Conservation (phyloP, 441 rosid genomes). For the Aquilaria agallochum region DNA sequence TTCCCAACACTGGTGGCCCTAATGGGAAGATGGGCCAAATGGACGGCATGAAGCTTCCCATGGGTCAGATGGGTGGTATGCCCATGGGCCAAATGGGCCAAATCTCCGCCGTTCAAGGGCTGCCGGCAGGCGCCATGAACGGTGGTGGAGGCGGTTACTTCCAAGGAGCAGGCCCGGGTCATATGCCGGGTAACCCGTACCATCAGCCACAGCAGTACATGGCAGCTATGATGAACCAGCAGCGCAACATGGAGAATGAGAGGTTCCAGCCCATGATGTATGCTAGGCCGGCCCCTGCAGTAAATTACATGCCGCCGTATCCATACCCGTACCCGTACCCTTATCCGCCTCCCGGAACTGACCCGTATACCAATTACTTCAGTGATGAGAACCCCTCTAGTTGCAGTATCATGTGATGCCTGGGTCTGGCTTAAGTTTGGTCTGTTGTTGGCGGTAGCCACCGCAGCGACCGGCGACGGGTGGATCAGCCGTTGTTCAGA, state of each 20-base stretch:
- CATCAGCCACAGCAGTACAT: constrained; percentile 59
- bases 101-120: constrained; percentile 68
- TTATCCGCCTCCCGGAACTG: constrained; percentile 30
- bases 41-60: constrained; percentile 18
- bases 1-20: constrained; percentile 35
- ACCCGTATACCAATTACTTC: constrained; percentile 59
- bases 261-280: constrained; percentile 95
- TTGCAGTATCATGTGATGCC: constrained; percentile 75
- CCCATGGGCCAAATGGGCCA: constrained; percentile 37
- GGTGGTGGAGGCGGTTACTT: constrained; percentile 48
- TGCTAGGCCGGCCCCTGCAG: constrained; percentile 80
- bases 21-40: constrained; percentile 30
- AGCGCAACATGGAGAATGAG: constrained; percentile 65
- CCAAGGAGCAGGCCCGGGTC: constrained; percentile 65
- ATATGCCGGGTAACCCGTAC: constrained; percentile 59
- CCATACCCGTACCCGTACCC: constrained; percentile 35
- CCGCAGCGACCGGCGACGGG: too few species aligned
- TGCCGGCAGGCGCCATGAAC: constrained; percentile 46
- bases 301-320: constrained; percentile 68
- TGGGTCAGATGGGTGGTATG: constrained; percentile 44
- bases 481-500: too few species aligned
- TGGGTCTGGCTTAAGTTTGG: too few species aligned
- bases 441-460: too few species aligned
- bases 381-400: constrained; percentile 86
- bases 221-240: constrained; percentile 81